Evolutionary conservation across 2,329 filamentous ascomycete genomes (phyloP), one percentile per base, ranked within the genome.

Genomic region (Colletotrichum navitas): DNA sequence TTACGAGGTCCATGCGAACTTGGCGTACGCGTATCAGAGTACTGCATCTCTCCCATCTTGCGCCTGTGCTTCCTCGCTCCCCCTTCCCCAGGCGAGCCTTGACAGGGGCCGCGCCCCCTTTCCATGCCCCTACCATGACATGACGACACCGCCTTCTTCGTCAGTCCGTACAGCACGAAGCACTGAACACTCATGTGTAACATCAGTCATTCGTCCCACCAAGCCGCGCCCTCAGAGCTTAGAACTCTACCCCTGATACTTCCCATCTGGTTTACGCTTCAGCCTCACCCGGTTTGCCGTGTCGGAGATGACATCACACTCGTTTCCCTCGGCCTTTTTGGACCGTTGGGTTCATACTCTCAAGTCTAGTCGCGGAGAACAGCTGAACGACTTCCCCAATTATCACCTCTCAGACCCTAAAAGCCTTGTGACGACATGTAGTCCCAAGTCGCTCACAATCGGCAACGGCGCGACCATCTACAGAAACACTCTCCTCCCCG

Each of bases 391-490:
- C 73, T 83, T 89, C 47, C 88, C 88, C 21, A 82, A 83, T 49
- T 86, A 88, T 77, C 81, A 85, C 74, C 77, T 82, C 59, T 74
- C 78, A 56, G 79, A 86, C 54, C 80, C 84, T 10, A 80, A 83
- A 63, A 80, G 79, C 12, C 82, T 91, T 65, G 80, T 88, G 66
- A 85, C 85, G 6, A 83, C 81, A 24, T 88, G 87, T 68, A 76
- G 74, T 1, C 85, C 85, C 0, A 80, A 79, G 24, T 81, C 82
- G 6, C 87, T 91, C 73, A 83, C 83, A 34, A 79, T 90, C 21
- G 90, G 89, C 67, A 91, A 88, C 0, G 89, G 90, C 7, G 82
- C 85, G 24, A 86, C 85, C 5, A 85, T 91, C 39, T 90, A 86
- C 75, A 84, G 84, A 0, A 81, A 83, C 49, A 81, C 83, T 4